Evolutionary conservation across 208 protist species (phyloP), one percentile per base, ranked within the genome.

Genomic region (Giardia duodenalis): DNA sequence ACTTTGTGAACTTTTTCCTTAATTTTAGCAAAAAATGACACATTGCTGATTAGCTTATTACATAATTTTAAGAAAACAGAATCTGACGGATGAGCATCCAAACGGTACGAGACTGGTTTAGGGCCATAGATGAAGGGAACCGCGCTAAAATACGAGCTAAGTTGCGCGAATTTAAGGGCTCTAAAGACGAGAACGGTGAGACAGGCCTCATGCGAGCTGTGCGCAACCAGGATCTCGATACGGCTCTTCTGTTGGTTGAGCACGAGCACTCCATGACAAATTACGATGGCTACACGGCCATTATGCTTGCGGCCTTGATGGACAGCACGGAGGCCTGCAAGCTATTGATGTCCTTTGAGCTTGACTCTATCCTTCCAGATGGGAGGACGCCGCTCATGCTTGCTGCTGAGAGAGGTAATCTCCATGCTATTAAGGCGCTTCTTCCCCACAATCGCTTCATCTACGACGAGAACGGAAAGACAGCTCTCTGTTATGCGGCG

Each of bases 141-240:
- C 57, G 57, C 19, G 57, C 57, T 10, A 30, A 10, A 10, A 30
- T 76, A 10, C 57, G 57, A 10, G 57, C 57, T 30, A 76, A 76
- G 19, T 10, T 76, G 10, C 57, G 57, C 30, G 57, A 76, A 76
- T 76, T 76, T 30, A 30, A 10, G 57, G 57, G 57, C 19, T 76
- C 57, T 76, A 76, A 76, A 30, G 57, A 76, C 57, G 57, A 76
- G 57, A 76, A 76, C 57, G 57, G 57, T 30, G 57, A 76, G 57
- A 76, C 57, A 30, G 57, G 57, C 19, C 57, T 76, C 10, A 76
- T 76, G 57, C 57, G 57, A 10, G 57, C 57, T 10, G 30, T 76
- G 19, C 57, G 57, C 19, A 10, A 30, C 19, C 30, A 10, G 30
- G 57, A 76, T 76, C 57, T 76, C 19, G 57, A 76, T 76, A 76